Evolutionary conservation across 768 basidiomycete species (phyloP).

Genomic region (Termitomyces sp.): DNA sequence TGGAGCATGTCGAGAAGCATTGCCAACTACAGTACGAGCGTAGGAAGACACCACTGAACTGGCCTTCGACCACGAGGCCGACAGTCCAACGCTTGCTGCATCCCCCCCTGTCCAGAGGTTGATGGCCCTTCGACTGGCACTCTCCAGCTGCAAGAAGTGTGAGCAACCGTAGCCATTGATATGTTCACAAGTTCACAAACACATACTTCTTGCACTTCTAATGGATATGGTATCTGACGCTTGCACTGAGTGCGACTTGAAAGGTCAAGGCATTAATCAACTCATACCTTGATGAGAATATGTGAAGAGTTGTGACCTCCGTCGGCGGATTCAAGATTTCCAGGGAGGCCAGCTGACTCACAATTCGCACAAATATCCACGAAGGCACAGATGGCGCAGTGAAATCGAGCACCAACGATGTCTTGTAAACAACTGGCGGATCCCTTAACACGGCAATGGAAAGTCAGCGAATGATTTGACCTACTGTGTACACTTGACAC

Average conservation of each 20-base stretch:
- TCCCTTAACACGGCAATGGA: background rate
- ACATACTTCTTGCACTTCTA: conserved; percentile 62
- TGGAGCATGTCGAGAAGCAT: conserved; percentile 29
- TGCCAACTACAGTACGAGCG: conserved; percentile 63
- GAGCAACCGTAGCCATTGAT: background rate
- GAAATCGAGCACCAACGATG: conserved; percentile 89
- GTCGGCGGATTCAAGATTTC: conserved; percentile 71
- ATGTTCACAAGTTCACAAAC: background rate
- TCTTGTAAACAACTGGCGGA: conserved; percentile 72
- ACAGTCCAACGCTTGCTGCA: conserved; percentile 52
- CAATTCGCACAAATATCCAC: conserved; percentile 86
- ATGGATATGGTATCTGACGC: conserved; percentile 82
- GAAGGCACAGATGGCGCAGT: conserved; percentile 83
- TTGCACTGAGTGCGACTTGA: background rate
- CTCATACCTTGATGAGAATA: conserved; percentile 87
- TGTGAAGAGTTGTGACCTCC: conserved; percentile 82
- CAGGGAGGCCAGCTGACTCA: conserved; percentile 81
- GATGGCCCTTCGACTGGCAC: conserved; percentile 68
- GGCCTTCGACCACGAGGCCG: conserved; percentile 42
- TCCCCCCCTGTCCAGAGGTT: conserved; percentile 76
- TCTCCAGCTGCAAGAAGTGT: conserved; percentile 38
- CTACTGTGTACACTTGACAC: conserved; percentile 84
- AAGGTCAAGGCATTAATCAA: background rate
- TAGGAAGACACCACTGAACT: conserved; percentile 60
- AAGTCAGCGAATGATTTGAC: conserved; percentile 21